Conservation (phyloP, 345 rosid genomes). For the Corchorus olitorius region DNA sequence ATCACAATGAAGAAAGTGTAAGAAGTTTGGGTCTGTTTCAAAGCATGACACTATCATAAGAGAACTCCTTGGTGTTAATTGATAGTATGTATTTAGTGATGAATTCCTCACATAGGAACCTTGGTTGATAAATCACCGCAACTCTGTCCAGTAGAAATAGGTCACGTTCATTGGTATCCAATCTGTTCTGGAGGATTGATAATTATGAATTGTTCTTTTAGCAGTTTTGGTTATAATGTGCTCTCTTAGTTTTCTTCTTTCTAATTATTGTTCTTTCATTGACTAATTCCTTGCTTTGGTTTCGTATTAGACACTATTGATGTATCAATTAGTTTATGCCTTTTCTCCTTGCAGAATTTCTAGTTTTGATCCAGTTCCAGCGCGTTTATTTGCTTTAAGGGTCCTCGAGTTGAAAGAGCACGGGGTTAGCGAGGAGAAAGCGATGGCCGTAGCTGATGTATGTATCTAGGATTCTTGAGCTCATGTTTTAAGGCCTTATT, state of each 20-base stretch:
- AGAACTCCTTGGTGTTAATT: neutral
- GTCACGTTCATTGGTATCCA: neutral
- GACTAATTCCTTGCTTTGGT: neutral
- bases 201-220: neutral
- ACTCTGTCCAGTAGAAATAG: neutral
- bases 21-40: neutral
- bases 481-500: neutral
- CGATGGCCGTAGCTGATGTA: constrained; percentile 81
- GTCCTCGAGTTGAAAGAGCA: constrained; percentile 77
- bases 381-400: constrained; percentile 70
- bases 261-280: neutral
- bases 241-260: neutral
- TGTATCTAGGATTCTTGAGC: constrained; percentile 23
- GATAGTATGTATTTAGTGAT: neutral
- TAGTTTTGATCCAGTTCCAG: constrained; percentile 70
- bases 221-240: neutral
- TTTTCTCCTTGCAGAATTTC: constrained; percentile 50
- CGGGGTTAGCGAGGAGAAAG: constrained; percentile 75
- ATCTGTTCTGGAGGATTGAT: neutral
- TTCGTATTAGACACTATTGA: neutral
- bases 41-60: neutral
- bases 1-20: neutral
- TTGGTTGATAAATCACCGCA: neutral
- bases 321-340: constrained; percentile 15
- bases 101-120: neutral